Conservation (phyloP, 768 basidiomycete genomes). For the Mrakia hoshinonis region DNA sequence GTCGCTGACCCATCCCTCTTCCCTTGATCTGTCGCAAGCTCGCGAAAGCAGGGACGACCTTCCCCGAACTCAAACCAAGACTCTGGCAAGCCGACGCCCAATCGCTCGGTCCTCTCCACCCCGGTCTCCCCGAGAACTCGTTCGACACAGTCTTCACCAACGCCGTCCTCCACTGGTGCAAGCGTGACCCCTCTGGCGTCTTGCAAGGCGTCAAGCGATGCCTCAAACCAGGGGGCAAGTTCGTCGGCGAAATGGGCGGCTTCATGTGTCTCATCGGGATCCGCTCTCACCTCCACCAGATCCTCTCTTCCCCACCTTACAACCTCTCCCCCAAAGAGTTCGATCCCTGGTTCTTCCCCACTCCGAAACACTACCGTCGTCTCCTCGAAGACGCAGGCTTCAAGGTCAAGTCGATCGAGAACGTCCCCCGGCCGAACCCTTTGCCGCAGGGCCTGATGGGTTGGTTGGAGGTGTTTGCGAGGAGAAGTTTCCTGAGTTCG, state of each 20-base stretch:
- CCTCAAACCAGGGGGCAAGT: constrained; percentile 60
- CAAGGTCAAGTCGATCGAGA: constrained; percentile 28
- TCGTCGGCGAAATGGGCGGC: constrained; percentile 70
- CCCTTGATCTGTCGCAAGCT: constrained; percentile 44
- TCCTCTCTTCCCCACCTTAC: constrained; percentile 39
- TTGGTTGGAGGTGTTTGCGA: constrained; percentile 62
- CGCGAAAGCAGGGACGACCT: constrained; percentile 47
- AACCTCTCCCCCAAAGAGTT: constrained; percentile 49
- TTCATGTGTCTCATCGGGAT: constrained; percentile 66
- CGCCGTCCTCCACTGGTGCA: constrained; percentile 75
- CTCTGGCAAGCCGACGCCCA: constrained; percentile 44
- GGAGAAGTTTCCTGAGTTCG: constrained; percentile 52
- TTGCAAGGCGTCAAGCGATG: constrained; percentile 53
- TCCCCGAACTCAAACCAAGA: constrained; percentile 40
- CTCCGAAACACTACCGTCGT: constrained; percentile 52
- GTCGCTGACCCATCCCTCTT: not conserved
- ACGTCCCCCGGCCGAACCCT: constrained; percentile 40
- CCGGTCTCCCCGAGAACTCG: constrained; percentile 34
- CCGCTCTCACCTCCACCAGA: constrained; percentile 52
- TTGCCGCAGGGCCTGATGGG: constrained; percentile 43
- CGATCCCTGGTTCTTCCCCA: constrained; percentile 84
- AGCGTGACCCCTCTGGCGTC: constrained; percentile 59
- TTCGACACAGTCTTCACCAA: constrained; percentile 71
- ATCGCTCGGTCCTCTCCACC: constrained; percentile 29
- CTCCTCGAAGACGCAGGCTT: constrained; percentile 32